These are phyloP conservation scores for Zoysia pacifica DNA, from an alignment of 176 grass and related monocot species.

Conservation along the genomic window DNA sequence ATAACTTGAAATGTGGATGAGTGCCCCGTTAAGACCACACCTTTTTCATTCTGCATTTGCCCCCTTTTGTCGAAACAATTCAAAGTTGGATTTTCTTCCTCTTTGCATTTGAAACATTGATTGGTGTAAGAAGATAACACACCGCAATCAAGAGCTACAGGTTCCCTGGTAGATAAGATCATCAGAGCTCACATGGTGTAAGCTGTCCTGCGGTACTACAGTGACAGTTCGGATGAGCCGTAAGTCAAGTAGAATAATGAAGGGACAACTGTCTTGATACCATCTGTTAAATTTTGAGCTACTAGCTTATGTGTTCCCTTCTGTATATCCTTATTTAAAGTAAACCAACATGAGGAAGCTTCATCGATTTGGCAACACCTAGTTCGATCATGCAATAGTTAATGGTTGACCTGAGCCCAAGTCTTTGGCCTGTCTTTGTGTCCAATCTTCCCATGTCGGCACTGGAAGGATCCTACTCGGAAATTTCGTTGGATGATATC, in stretches of 20 bases:
- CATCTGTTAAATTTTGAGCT: no score
- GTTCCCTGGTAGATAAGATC: no score
- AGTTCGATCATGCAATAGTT: constrained; percentile 8
- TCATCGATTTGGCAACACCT: constrained; percentile 21
- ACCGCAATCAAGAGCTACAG: no score
- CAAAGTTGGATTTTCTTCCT: background rate
- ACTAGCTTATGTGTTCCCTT: no score
- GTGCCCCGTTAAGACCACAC: background rate
- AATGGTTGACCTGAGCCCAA: constrained; percentile 38
- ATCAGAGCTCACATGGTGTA: no score
- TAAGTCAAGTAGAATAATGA: no score
- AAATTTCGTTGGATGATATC: constrained; percentile 26
- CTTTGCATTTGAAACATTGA: background rate
- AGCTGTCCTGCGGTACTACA: no score
- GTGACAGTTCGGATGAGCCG: no score
- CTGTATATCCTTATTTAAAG: background rate
- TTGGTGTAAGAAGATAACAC: no score
- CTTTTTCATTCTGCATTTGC: background rate
- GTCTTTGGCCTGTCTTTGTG: constrained; percentile 14
- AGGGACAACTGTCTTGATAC: no score
- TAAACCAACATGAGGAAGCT: constrained; percentile 5
- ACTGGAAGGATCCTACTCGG: constrained; percentile 7
- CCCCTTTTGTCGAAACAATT: background rate
- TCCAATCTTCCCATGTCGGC: constrained; percentile 37
- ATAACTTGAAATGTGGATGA: constrained; percentile 6